Conservation (phyloP, 2,329 filamentous ascomycete species). For the Exophiala viscosa region DNA sequence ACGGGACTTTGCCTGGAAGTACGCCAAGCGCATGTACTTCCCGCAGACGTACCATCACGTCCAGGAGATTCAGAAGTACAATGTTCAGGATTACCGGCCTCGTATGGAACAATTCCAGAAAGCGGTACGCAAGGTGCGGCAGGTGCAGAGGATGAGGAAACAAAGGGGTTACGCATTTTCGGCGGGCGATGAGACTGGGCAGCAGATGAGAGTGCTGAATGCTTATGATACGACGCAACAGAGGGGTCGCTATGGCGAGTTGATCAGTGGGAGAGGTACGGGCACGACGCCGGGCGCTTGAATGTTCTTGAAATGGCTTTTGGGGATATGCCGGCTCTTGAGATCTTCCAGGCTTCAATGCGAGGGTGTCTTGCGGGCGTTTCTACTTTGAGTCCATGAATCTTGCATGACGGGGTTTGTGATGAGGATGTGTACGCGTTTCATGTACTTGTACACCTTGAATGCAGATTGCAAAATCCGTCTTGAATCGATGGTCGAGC, state of each 20-base stretch:
- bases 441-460: too few relatives aligned
- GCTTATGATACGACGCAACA: conserved; percentile 95
- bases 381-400: too few relatives aligned
- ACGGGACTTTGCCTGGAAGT: conserved; percentile 95
- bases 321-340: background rate
- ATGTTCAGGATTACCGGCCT: conserved; percentile 96
- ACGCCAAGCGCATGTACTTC: conserved; percentile 93
- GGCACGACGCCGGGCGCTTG: background rate
- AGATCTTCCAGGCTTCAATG: too few relatives aligned
- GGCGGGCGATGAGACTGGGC: conserved; percentile 80
- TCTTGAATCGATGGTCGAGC: too few relatives aligned
- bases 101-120: conserved; percentile 99
- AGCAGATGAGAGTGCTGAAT: conserved; percentile 86
- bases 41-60: conserved; percentile 97
- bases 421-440: too few relatives aligned
- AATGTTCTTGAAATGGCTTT: background rate
- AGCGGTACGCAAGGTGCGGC: conserved; percentile 94
- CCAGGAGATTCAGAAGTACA: conserved; percentile 99
- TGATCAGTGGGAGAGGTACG: conserved; percentile 57
- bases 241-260: conserved; percentile 90
- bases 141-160: conserved; percentile 98
- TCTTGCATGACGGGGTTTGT: too few relatives aligned
- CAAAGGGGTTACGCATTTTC: conserved; percentile 98
- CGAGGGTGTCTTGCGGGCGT: too few relatives aligned
- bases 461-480: too few relatives aligned